A percentile compares a stretch with the other conserved stretches of the same genome.
phyloP scores from a whole-genome alignment of 148 eudicot genomes.

The Bassia scoparia region DNA sequence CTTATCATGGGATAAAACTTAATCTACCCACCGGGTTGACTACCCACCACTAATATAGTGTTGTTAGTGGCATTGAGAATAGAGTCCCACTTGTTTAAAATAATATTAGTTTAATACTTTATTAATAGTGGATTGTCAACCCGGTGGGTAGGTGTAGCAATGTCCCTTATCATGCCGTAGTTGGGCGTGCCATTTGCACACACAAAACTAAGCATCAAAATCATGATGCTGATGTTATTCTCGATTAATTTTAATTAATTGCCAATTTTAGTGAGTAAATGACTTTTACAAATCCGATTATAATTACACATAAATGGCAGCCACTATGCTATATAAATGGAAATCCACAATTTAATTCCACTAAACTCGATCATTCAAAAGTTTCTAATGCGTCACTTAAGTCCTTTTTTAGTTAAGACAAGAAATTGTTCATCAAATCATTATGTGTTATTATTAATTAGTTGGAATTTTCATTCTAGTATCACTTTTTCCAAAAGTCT shows the following conservation, averaged over 20 bases:
- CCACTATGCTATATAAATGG: conserved; percentile 8
- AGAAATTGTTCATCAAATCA: background rate
- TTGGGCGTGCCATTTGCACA: background rate
- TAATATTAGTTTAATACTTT: background rate
- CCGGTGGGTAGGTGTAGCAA: too few relatives aligned
- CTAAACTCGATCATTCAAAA: background rate
- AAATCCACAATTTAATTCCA: conserved; percentile 18
- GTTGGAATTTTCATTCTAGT: background rate
- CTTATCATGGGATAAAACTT: too few relatives aligned
- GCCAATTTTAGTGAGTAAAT: background rate
- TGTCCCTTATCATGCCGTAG: background rate
- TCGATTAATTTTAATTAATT: background rate
- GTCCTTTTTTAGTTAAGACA: background rate
- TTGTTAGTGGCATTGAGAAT: too few relatives aligned
- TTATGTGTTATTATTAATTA: background rate
- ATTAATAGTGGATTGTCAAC: background rate
- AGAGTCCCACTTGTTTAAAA: too few relatives aligned
- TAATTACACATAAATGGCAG: background rate
- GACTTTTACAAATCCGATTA: background rate
- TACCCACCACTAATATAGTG: too few relatives aligned
- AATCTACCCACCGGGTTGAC: too few relatives aligned
- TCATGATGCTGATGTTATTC: background rate
- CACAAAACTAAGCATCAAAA: background rate
- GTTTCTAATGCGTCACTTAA: background rate
- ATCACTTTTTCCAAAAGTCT: background rate